Conservation (phyloP, 78 protist species). For the Dictyostelium firmibasis region DNA sequence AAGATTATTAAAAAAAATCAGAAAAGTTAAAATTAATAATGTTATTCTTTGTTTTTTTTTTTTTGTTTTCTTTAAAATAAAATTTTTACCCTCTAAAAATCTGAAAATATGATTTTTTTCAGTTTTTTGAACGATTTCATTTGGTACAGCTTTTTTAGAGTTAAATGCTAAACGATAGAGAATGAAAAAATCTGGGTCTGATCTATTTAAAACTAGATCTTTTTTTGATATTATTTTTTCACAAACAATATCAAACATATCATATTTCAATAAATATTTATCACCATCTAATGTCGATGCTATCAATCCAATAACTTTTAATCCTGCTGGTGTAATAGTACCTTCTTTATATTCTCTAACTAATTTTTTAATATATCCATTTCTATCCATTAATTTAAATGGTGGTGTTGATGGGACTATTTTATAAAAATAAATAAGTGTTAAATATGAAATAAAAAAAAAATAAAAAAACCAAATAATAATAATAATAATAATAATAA, state of each 20-base stretch:
- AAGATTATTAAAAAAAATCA: background rate
- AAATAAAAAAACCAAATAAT: background rate
- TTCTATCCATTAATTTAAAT: conserved; percentile 10
- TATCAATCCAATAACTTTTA: background rate
- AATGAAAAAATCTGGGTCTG: background rate
- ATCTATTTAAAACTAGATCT: background rate
- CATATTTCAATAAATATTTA: background rate
- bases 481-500: too few species aligned
- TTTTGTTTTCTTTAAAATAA: too few species aligned
- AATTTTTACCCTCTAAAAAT: background rate
- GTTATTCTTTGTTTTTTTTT: too few species aligned
- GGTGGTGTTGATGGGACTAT: conserved; percentile 67
- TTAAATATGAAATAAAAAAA: too few species aligned
- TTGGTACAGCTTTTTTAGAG: background rate
- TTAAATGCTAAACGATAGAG: background rate
- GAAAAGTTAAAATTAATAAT: too few species aligned
- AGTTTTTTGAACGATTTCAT: background rate
- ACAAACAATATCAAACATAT: background rate
- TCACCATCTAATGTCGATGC: background rate
- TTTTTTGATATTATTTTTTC: background rate
- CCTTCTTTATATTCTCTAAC: background rate
- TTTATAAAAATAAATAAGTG: too few species aligned
- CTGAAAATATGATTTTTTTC: conserved; percentile 8
- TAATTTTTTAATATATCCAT: background rate
- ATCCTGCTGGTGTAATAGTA: conserved; percentile 10